Percentiles rank a stretch among this genome's conserved stretches.
Evolutionary conservation across 352 stramenopile genomes (phyloP).

Genomic region (Aphanomyces astaci): DNA sequence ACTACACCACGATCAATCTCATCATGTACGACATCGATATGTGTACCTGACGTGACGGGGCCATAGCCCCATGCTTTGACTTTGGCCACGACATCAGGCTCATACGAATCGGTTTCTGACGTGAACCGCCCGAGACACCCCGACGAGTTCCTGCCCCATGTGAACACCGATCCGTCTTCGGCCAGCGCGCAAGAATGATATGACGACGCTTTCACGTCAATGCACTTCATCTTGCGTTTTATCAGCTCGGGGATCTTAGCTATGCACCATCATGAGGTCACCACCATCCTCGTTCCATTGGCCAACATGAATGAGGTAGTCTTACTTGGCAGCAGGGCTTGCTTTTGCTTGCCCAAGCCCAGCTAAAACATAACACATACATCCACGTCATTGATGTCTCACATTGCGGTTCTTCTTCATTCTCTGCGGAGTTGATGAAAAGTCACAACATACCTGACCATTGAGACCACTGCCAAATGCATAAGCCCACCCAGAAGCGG

Average conservation of each 20-base stretch:
- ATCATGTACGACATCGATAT: slow-evolving; percentile 14
- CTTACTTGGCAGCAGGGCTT: slow-evolving; percentile 51
- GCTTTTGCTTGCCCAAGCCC: slow-evolving; percentile 61
- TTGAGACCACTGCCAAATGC: slow-evolving; percentile 60
- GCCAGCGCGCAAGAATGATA: slow-evolving; percentile 50
- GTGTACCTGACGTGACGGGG: slow-evolving; percentile 6
- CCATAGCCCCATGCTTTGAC: slow-evolving; percentile 17
- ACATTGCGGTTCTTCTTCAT: too few species aligned
- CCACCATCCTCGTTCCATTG: background rate
- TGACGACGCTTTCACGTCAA: slow-evolving; percentile 41
- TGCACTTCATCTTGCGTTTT: slow-evolving; percentile 42
- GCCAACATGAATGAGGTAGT: background rate
- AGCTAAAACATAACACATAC: slow-evolving; percentile 28
- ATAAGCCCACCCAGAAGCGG: slow-evolving; percentile 41
- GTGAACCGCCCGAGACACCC: slow-evolving; percentile 46
- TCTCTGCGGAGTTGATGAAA: too few species aligned
- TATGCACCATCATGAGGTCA: background rate
- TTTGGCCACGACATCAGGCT: slow-evolving; percentile 44
- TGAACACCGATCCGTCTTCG: slow-evolving; percentile 54
- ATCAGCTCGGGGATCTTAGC: slow-evolving; percentile 37
- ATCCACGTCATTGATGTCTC: background rate
- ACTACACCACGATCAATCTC: slow-evolving; percentile 45
- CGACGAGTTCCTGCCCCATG: slow-evolving; percentile 50
- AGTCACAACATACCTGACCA: slow-evolving; percentile 37
- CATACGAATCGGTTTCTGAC: slow-evolving; percentile 29